Conservation (phyloP, 1,284 basidiomycete genomes). For the Paramarasmius palmivorus region DNA sequence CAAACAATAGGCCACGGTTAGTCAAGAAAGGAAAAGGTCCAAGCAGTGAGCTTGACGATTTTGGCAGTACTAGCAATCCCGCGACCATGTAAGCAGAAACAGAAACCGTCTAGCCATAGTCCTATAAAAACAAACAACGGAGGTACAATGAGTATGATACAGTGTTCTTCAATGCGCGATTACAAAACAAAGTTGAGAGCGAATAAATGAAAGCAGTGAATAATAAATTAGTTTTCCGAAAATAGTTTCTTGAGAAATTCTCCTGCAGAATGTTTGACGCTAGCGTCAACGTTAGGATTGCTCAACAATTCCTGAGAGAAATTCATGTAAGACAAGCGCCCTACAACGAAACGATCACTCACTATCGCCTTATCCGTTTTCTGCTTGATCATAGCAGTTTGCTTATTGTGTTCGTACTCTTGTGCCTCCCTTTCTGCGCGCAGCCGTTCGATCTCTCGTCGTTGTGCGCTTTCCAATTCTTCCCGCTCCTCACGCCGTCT, state of each 20-base stretch:
- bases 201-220: too few species aligned
- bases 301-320: slow-evolving; percentile 46
- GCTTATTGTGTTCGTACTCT: slow-evolving; percentile 53
- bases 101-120: too few species aligned
- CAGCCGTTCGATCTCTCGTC: slow-evolving; percentile 47
- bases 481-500: slow-evolving; percentile 63
- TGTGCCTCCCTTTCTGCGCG: slow-evolving; percentile 48
- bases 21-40: too few species aligned
- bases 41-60: too few species aligned
- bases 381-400: slow-evolving; percentile 52
- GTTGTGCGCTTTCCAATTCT: slow-evolving; percentile 49
- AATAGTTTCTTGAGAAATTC: slow-evolving; percentile 71
- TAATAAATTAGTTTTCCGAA: background rate
- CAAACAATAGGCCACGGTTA: too few species aligned
- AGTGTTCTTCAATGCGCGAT: too few species aligned
- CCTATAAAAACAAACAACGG: too few species aligned
- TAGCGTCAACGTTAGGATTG: slow-evolving; percentile 53
- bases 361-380: slow-evolving; percentile 64
- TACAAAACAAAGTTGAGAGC: too few species aligned
- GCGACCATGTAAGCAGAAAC: too few species aligned
- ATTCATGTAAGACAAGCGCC: background rate
- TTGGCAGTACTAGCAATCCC: too few species aligned
- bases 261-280: slow-evolving; percentile 62
- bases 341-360: slow-evolving; percentile 18
- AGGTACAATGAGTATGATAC: too few species aligned